Evolutionary conservation across 768 basidiomycete species (phyloP).

Genomic region (Xerocomus brunneocitrinus): DNA sequence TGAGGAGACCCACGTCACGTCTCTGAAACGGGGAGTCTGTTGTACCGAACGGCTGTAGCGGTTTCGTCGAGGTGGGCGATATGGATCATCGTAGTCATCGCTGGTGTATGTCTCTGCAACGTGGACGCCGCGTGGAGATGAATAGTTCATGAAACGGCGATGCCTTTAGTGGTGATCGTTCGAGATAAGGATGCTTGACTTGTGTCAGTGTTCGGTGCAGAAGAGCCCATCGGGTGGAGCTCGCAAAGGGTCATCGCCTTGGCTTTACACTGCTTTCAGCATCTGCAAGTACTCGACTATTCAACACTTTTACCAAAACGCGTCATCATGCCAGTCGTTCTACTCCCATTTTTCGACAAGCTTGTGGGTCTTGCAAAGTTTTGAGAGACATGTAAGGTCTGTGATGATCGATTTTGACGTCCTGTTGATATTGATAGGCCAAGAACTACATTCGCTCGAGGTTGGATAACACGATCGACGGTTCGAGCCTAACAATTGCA

Average conservation of each 20-base stretch:
- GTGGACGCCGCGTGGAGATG: constrained; percentile 23
- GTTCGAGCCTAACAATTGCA: no score
- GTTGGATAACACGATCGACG: no score
- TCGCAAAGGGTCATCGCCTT: not conserved
- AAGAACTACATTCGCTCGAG: no score
- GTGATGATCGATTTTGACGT: no score
- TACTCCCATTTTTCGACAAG: no score
- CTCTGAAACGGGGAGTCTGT: constrained; percentile 21
- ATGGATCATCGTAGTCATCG: constrained; percentile 10
- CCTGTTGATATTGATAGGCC: no score
- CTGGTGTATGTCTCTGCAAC: constrained; percentile 14
- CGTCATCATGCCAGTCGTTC: no score
- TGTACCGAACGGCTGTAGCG: constrained; percentile 19
- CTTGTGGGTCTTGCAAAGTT: no score
- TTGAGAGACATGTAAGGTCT: no score
- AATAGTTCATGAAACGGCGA: constrained; percentile 11
- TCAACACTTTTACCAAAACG: no score
- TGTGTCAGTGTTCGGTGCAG: not conserved
- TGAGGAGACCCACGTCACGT: constrained; percentile 23
- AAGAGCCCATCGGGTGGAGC: not conserved
- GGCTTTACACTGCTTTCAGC: not conserved
- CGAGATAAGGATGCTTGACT: not conserved
- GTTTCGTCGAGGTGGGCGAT: constrained; percentile 11
- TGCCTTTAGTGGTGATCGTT: not conserved
- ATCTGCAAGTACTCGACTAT: no score